Evolutionary conservation across 1,139 yeast genomes (phyloP), one percentile per base, ranked within the genome.

Genomic region (Saccharomyces hybrid): DNA sequence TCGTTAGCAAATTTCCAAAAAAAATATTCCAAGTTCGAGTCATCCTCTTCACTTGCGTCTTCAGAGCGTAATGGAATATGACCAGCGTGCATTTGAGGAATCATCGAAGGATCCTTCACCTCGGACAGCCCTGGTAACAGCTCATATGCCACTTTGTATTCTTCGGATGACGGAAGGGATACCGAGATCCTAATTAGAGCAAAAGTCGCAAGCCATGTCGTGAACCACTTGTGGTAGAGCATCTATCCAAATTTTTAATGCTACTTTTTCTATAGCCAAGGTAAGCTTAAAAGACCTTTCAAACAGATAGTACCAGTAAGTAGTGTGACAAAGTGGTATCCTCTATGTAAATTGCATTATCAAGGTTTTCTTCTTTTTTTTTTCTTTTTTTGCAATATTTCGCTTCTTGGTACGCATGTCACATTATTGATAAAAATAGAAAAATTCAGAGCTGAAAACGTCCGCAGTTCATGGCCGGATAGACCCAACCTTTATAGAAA

Each of bases 1-100:
- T 61, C 60, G 8, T 63, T 61, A 48, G 73, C 73, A 62, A 80
- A 85, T 65, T 79, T 81, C 97, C 97, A 90, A 70, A 90, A 93
- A 69, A 87, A 93, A 67, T 88, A 79, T 60, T 82, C 78, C 41
- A 86, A 82, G 48, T 80, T 75, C 55, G 79, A 76, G 48, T 77
- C 80, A 1, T 80, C 76, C 55, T 78, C 76, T 19, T 84, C 68
- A 55, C 78, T 78, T 23, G 65, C 57, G 11, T 62, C 60, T 1
- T 54, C 54, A n/a, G 54, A 56, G 31, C 60, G 60, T 11, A 71
- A 55, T 11, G 67, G 65, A 19, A 88, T 69, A 63, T 86, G 93
- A 0, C 96, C 95, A 0, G 93, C 82, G 68, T 79, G 78, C 90
- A 86, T 85, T 44, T 61, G 60, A 8, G 70, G 70, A 14, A 66